Conservation (phyloP, 2,329 filamentous ascomycete species). For the Exophiala bonariae region DNA sequence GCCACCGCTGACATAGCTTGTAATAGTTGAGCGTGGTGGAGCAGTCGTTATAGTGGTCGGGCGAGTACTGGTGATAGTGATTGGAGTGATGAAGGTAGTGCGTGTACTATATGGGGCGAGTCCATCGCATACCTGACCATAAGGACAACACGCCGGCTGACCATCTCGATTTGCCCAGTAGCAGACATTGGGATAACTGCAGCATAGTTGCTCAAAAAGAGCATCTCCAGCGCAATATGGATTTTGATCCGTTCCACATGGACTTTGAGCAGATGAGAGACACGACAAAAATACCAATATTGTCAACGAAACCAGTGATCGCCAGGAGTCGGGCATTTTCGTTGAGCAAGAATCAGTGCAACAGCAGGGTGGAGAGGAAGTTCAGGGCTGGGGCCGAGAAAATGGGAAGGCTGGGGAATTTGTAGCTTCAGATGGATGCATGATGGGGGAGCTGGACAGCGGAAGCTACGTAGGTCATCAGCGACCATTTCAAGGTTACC, state of each 20-base stretch:
- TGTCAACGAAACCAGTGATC: conserved; percentile 5
- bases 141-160: conserved; percentile 30
- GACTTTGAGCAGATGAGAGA: conserved; percentile 1
- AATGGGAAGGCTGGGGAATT: conserved; percentile 25
- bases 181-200: conserved; percentile 27
- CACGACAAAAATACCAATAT: conserved; percentile 3
- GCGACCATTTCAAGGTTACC: conserved; percentile 3
- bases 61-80: conserved; percentile 7
- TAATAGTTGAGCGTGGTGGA: conserved; percentile 5
- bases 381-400: conserved; percentile 9
- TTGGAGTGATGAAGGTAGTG: background rate
- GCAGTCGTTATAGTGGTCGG: conserved; percentile 12
- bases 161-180: conserved; percentile 32
- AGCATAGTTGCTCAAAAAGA: conserved; percentile 27
- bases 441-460: conserved; percentile 3
- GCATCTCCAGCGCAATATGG: conserved; percentile 27
- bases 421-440: conserved; percentile 11
- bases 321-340: conserved; percentile 4
- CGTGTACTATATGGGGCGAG: conserved; percentile 9
- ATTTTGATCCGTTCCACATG: conserved; percentile 27
- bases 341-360: conserved; percentile 1
- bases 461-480: conserved; percentile 11
- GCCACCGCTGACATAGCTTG: conserved; percentile 7
- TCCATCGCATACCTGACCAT: conserved; percentile 28
- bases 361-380: conserved; percentile 4